Evolutionary conservation across 1,284 basidiomycete species (phyloP), one percentile per base, ranked within the genome.

Genomic region (Cutaneotrichosporon arboriforme): DNA sequence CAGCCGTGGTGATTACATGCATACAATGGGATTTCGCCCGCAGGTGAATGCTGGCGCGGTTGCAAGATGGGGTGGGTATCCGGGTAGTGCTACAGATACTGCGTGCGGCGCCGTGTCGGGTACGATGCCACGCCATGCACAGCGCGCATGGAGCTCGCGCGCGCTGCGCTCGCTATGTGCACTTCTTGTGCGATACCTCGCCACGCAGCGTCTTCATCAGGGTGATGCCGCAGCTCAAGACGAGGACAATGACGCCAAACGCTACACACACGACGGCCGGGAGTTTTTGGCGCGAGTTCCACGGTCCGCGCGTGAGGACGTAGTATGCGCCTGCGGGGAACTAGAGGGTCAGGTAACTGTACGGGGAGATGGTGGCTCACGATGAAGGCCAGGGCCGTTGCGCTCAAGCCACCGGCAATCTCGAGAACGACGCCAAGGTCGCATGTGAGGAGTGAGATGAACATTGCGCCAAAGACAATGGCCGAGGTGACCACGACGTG

Each of bases 391-490:
- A 98, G 81, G 0, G 91, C 86, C 0, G 92, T 96, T 1, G 94
- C 94, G 22, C 89, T 91, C 17, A 93, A 83, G 1, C 94, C 94
- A 13, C 96, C 96, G 0, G 93, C 96, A 47, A 99, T 87, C 77
- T 98, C 96, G 36, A 99, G 84, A 76, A 97, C 96, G 36, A 97
- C 87, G 34, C 96, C 96, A 13, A 99, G 81, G 74, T 99, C 94
- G 73, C 93, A 97, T 0, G 94, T 97, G 44, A 91, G 79, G 46
- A 98, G 80, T 9, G 92, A 84, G 51, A 98, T 81, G 59, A 86
- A 65, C 84, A 97, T 89, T 15, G 92, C 84, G 5, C 85, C 77
- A 55, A 87, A 83, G 31, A 97, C 83, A 49, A 97, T 86, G 7
- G 80, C 80, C 5, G 87, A 87, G 4, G 94, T 99, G 73, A 97